Evolutionary conservation across 1,284 basidiomycete genomes (phyloP), one percentile per base, ranked within the genome.

Genomic region (Acaromyces ingoldii): DNA sequence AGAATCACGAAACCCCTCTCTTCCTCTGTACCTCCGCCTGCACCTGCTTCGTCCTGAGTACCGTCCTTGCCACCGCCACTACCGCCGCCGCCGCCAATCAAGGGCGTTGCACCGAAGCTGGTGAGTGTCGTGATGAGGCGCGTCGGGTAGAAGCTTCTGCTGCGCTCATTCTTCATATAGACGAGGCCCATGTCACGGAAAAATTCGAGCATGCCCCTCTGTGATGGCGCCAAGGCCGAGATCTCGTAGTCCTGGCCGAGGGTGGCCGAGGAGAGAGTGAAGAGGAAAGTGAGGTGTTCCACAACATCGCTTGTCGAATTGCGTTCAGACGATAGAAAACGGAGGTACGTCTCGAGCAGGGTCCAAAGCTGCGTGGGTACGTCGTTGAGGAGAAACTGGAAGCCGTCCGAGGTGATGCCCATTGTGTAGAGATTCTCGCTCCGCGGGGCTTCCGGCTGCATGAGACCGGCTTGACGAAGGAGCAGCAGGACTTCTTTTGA

Each of bases 291-390:
- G 46, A 98, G 80, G 6, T 96, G 88, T 74, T 95, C 90, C 6
- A 97, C 91, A 0, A 96, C 81, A 73, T 95, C 89, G 84, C 93
- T 66, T 46, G 22, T 45, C 24, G 36, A 37, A 22, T 31, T 17
- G n/a, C 41, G 25, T 54, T 54, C 50, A n/a, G n/a, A n/a, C 13
- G 37, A 41, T 13, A 37, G 21, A 24, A 43, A 65, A 22, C 64
- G 59, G 39, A 75, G 57, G 76, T 97, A 98, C 66, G 91, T 89
- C 37, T 97, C 81, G 49, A 99, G 79, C 36, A 98, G 80, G 72
- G 91, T 88, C 95, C 95, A 99, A n/a, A 98, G 79, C 75, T 99
- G 95, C 17, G 87, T 88, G 72, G 96, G 90, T n/a, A 95, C 87
- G 38, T 93, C 87, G 74, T 96, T 88, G 21, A 99, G 82, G 49